phyloP scores from a whole-genome alignment of 1,284 basidiomycete genomes.

The Ustilago esculenta region DNA sequence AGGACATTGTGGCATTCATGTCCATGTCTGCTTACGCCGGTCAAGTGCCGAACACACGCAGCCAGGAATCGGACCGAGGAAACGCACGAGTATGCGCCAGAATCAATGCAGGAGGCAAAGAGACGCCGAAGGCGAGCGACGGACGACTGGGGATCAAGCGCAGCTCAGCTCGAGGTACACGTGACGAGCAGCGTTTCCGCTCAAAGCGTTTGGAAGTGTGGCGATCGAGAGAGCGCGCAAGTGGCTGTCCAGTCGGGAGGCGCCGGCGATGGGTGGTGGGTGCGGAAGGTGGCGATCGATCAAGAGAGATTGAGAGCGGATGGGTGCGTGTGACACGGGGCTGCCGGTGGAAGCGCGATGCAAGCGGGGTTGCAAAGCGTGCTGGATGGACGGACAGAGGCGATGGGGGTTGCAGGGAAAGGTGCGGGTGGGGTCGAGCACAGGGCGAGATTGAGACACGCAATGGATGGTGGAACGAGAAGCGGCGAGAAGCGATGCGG shows the following conservation, averaged over 20 bases:
- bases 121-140: no score
- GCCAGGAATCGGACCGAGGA: no score
- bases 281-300: no score
- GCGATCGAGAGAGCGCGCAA: neutral
- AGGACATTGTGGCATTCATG: conserved; percentile 50
- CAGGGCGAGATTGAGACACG: neutral
- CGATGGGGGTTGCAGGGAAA: neutral
- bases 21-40: conserved; percentile 38
- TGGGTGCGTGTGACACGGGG: neutral
- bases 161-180: no score
- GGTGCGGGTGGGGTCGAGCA: no score
- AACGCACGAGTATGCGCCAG: no score
- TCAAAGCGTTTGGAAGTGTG: neutral
- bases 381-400: neutral
- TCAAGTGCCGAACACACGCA: conserved; percentile 10
- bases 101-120: no score
- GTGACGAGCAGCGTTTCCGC: neutral
- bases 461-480: neutral
- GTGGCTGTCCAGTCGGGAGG: no score
- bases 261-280: no score
- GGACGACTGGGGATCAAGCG: no score
- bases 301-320: neutral
- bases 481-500: neutral
- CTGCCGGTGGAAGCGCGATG: neutral
- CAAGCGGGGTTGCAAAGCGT: neutral